Conservation (phyloP, 495 filamentous ascomycete genomes). For the Aspergillus incahuasiensis region DNA sequence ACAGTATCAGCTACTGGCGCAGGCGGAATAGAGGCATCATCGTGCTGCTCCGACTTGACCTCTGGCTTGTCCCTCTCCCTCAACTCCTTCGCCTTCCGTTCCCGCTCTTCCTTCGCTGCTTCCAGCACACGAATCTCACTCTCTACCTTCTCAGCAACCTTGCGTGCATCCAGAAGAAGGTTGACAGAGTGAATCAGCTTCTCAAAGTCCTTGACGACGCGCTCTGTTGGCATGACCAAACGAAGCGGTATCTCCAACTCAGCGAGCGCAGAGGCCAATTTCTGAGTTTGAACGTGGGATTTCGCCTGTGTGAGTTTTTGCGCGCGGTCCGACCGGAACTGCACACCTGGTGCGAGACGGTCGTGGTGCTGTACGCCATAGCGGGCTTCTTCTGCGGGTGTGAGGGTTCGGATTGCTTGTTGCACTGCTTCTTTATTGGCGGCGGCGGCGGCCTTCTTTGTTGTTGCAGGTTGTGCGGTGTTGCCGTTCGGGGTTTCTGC, state of each 20-base stretch:
- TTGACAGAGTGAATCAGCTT: conserved; percentile 69
- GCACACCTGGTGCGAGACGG: conserved; percentile 63
- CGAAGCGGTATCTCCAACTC: conserved; percentile 76
- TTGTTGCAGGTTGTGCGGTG: conserved; percentile 28
- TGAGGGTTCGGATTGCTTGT: conserved; percentile 62
- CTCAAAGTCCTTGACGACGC: conserved; percentile 77
- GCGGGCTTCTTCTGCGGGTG: conserved; percentile 64
- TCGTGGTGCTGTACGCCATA: conserved; percentile 88
- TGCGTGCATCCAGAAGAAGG: conserved; percentile 72
- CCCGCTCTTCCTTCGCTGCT: conserved; percentile 58
- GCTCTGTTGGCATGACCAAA: conserved; percentile 79
- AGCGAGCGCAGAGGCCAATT: conserved; percentile 69
- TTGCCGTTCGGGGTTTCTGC: conserved; percentile 37
- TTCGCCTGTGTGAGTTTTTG: conserved; percentile 81
- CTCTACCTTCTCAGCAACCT: conserved; percentile 79
- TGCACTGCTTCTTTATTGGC: conserved; percentile 35
- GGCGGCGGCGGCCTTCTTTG: conserved; percentile 50
- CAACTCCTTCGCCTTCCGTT: conserved; percentile 33
- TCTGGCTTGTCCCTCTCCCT: conserved; percentile 29
- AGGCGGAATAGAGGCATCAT: conserved; percentile 17
- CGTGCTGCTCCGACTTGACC: conserved; percentile 36
- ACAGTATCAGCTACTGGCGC: conserved; percentile 12
- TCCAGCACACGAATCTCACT: conserved; percentile 72
- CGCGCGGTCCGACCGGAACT: conserved; percentile 81
- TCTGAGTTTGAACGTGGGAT: conserved; percentile 71